A percentile compares a stretch with the other conserved stretches of the same genome.
Conservation (phyloP, 2,329 filamentous ascomycete species). For the Pyrenophora teres region DNA sequence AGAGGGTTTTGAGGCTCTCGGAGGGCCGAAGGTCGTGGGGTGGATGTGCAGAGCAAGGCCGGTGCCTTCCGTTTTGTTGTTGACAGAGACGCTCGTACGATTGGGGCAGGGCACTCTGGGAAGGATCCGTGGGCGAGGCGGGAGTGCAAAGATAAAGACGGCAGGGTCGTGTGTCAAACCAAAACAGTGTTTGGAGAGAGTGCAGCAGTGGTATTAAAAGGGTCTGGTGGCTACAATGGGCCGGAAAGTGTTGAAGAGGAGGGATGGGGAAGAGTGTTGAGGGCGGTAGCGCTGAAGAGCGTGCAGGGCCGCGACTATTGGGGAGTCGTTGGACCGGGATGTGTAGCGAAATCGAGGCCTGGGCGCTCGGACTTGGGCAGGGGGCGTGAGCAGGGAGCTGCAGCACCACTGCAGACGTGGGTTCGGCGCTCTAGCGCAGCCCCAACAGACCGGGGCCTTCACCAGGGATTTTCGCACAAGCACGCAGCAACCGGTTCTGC, state of each 20-base stretch:
- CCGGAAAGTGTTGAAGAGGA: conserved; percentile 36
- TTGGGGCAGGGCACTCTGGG: conserved; percentile 16
- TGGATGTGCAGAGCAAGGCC: conserved; percentile 20
- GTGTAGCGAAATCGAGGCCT: conserved; percentile 35
- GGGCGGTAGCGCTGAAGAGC: conserved; percentile 38
- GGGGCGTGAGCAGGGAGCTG: conserved; percentile 16
- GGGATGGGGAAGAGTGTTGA: conserved; percentile 38
- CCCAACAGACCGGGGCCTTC: conserved; percentile 40
- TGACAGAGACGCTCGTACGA: conserved; percentile 15
- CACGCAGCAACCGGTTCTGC: conserved; percentile 36
- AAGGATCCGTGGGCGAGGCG: conserved; percentile 27
- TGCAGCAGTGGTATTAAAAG: conserved; percentile 36
- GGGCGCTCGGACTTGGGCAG: conserved; percentile 21
- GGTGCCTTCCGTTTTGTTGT: conserved; percentile 36
- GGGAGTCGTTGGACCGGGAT: conserved; percentile 34
- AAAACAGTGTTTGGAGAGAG: conserved; percentile 15
- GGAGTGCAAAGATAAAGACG: conserved; percentile 20
- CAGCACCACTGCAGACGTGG: conserved; percentile 38
- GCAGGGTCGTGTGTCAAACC: conserved; percentile 20
- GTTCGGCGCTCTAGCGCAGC: conserved; percentile 27
- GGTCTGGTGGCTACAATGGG: conserved; percentile 41
- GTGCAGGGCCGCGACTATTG: conserved; percentile 42
- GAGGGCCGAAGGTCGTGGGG: conserved; percentile 20
- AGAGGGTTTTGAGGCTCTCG: conserved; percentile 21
- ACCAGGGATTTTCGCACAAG: conserved; percentile 34